Evolutionary conservation across 257 asterid genomes (phyloP), one percentile per base, ranked within the genome.

Genomic region (Leptodermis oblonga): DNA sequence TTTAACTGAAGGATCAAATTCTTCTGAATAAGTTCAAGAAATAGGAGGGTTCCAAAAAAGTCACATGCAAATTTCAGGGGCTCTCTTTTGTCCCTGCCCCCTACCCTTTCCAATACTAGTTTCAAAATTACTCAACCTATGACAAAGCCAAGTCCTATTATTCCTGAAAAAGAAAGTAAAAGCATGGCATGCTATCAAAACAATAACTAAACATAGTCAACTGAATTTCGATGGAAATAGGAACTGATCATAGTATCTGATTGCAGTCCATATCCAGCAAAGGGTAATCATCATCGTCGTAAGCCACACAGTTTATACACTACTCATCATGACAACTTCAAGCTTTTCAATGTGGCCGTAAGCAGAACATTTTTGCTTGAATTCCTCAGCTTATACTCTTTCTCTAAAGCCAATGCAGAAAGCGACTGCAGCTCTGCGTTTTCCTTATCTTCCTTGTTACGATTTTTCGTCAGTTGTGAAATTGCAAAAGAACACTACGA

Each of bases 401-500:
- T 86, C 79, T 87, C 95, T 82, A 92, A 69, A 43, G 96, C 95
- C 75, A 42, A 56, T 15, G 86, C 91, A 7, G 96, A 83, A 62
- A 92, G 89, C 64, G 88, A 82, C 59, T 83, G 93, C 77, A 92
- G 84, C 74, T 90, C 96, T 23, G 78, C 76, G 78, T 78, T 78
- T 33, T 92, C 98, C 74, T 88, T 90, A 56, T 92, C 97, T 55
- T 92, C 98, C 86, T 84, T 87, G 83, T 82, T 90, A 70, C 97
- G 92, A 59, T 95, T 96, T 80, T 86, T 90, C 1, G 90, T 72
- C 79, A 87, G 78, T 76, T 92, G 98, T 15, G 82, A 87, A 8
- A 92, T 84, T 69, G 92, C 96, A 68, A 88, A 82, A 6, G 82
- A 79, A 74, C 97, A 90, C 98, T 92, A 79, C 42, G 73, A 43